A percentile compares a stretch with the other conserved stretches of the same genome.
These are phyloP conservation scores for Musa schizocarpa DNA, from an alignment of 176 grass and related monocot species.

Conservation along the genomic window DNA sequence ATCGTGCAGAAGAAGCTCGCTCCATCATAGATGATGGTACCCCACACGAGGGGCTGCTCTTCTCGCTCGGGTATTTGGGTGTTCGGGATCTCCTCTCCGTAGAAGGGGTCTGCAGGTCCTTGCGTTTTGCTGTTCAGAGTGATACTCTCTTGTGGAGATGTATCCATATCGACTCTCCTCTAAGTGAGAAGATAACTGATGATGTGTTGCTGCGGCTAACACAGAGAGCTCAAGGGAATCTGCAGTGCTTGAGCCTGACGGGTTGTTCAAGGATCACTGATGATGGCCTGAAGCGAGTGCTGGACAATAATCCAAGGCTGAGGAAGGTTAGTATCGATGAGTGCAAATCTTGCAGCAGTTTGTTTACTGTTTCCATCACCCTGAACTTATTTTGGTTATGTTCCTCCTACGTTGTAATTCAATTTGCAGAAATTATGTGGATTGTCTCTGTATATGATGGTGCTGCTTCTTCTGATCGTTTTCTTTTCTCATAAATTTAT, in stretches of 20 bases:
- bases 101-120: constrained; percentile 63
- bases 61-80: constrained; percentile 43
- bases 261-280: constrained; percentile 61
- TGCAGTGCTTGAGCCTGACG: constrained; percentile 44
- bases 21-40: constrained; percentile 15
- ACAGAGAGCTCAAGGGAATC: constrained; percentile 34
- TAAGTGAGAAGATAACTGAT: constrained; percentile 59
- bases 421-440: constrained; percentile 7
- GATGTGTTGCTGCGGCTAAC: constrained; percentile 41
- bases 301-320: constrained; percentile 47
- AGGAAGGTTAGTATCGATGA: constrained; percentile 56
- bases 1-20: neutral
- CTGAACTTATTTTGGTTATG: too few species aligned
- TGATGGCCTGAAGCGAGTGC: constrained; percentile 59
- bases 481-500: neutral
- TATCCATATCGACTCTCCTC: constrained; percentile 37
- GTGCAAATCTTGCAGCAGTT: too few species aligned
- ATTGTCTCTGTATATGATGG: neutral
- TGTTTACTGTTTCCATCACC: too few species aligned
- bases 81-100: constrained; percentile 53
- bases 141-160: constrained; percentile 50
- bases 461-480: constrained; percentile 4
- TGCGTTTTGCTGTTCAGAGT: constrained; percentile 29
- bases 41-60: constrained; percentile 42
- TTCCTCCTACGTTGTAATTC: constrained; percentile 6